Evolutionary conservation across 2,329 filamentous ascomycete species (phyloP).

Genomic region (Arthrobotrys sphaeroides): DNA sequence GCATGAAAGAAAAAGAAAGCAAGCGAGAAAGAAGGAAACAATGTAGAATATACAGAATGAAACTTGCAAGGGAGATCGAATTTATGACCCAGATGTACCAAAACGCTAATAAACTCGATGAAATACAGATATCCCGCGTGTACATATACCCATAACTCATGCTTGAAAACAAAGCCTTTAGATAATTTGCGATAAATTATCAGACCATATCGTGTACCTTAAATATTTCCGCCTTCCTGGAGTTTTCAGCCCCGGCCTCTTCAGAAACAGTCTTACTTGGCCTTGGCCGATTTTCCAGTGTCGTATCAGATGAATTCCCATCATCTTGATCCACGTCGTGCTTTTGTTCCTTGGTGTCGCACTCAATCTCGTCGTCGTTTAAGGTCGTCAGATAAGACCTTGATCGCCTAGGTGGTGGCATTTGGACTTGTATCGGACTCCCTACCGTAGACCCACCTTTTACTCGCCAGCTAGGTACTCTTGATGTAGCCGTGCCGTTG

Average conservation of each 20-base stretch:
- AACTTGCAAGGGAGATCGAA: neutral
- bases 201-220: slow-evolving; percentile 29
- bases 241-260: slow-evolving; percentile 1
- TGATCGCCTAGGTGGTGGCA: slow-evolving; percentile 19
- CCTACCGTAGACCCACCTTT: slow-evolving; percentile 45
- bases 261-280: slow-evolving; percentile 6
- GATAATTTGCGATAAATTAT: neutral
- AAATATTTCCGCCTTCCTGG: neutral
- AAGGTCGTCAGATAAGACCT: slow-evolving; percentile 24
- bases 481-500: slow-evolving; percentile 20
- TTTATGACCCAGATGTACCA: neutral
- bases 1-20: neutral
- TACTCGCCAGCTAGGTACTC: slow-evolving; percentile 49
- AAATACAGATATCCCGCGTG: neutral
- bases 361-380: slow-evolving; percentile 7
- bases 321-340: slow-evolving; percentile 12
- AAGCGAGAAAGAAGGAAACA: no score
- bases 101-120: slow-evolving; percentile 36
- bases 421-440: slow-evolving; percentile 23
- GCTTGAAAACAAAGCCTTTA: neutral
- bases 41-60: neutral
- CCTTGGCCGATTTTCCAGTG: slow-evolving; percentile 17
- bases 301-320: slow-evolving; percentile 26
- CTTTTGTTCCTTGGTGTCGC: slow-evolving; percentile 8
- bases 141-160: neutral